These are phyloP conservation scores for Fraxinus paxiana DNA, from an alignment of 305 asterid genomes.

Conservation along the genomic window DNA sequence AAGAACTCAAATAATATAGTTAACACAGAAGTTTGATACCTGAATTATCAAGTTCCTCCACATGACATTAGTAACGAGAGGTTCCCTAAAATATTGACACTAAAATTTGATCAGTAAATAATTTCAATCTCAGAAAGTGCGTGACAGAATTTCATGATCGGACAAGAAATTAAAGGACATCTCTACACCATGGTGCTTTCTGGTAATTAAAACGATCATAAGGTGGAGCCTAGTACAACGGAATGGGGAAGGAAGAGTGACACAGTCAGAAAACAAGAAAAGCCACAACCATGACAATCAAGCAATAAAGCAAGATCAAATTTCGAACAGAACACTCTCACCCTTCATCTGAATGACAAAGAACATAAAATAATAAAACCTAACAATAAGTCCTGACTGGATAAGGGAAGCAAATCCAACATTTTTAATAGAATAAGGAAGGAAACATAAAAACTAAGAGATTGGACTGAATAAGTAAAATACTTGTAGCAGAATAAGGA, in stretches of 20 bases:
- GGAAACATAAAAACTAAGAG: neutral
- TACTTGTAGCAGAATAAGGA: neutral
- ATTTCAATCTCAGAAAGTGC: neutral
- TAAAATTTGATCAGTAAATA: neutral
- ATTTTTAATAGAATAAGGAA: neutral
- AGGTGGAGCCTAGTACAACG: neutral
- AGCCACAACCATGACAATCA: neutral
- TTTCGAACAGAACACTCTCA: neutral
- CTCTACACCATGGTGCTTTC: neutral
- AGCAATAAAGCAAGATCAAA: neutral
- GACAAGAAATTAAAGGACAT: neutral
- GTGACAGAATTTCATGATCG: neutral
- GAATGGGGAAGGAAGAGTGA: neutral
- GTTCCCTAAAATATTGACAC: slow-evolving; percentile 39
- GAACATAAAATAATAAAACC: neutral
- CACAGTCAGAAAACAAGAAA: neutral
- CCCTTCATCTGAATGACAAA: neutral
- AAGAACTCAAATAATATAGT: neutral
- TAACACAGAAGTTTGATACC: slow-evolving; percentile 27
- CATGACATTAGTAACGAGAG: slow-evolving; percentile 51
- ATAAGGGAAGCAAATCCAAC: neutral
- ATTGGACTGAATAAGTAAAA: neutral
- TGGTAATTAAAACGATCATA: neutral
- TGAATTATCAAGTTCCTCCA: slow-evolving; percentile 52
- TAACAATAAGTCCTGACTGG: neutral